These are phyloP conservation scores for Deakozyma indianensis DNA, from an alignment of 805 yeast genomes.

Conservation along the genomic window DNA sequence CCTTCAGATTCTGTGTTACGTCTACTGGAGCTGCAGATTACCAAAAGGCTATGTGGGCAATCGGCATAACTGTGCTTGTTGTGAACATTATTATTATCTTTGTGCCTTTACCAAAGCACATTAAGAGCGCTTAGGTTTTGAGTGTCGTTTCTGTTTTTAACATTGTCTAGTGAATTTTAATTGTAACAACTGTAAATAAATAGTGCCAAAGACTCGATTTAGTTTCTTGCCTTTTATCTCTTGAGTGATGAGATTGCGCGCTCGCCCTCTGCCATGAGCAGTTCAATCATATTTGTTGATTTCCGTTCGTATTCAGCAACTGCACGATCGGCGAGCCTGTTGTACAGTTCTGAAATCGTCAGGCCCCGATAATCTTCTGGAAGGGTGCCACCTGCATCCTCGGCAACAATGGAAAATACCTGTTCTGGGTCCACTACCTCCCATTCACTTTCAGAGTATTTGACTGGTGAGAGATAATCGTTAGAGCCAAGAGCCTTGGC, in stretches of 20 bases:
- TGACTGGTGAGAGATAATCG: neutral
- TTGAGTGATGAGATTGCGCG: neutral
- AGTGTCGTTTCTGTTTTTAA: no score
- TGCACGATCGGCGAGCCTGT: neutral
- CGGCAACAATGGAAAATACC: neutral
- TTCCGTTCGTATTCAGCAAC: neutral
- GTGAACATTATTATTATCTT: conserved; percentile 10
- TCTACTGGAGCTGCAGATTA: conserved; percentile 17
- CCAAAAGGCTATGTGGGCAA: conserved; percentile 21
- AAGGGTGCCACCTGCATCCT: neutral
- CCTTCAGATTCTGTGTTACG: conserved; percentile 20
- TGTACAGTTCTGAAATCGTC: neutral
- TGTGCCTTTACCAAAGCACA: neutral
- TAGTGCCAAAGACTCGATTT: neutral
- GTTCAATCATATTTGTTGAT: neutral
- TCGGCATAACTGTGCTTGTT: conserved; percentile 19
- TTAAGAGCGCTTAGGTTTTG: neutral
- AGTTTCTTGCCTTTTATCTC: neutral
- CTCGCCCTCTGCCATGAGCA: neutral
- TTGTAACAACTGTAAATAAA: no score
- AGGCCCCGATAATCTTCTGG: neutral
- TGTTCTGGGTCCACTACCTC: neutral
- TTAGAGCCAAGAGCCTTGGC: neutral
- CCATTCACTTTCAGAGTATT: neutral
- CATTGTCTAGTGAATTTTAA: no score